Base-by-base conservation (phyloP, 306 rosid species). In the Rubus idaeus region DNA sequence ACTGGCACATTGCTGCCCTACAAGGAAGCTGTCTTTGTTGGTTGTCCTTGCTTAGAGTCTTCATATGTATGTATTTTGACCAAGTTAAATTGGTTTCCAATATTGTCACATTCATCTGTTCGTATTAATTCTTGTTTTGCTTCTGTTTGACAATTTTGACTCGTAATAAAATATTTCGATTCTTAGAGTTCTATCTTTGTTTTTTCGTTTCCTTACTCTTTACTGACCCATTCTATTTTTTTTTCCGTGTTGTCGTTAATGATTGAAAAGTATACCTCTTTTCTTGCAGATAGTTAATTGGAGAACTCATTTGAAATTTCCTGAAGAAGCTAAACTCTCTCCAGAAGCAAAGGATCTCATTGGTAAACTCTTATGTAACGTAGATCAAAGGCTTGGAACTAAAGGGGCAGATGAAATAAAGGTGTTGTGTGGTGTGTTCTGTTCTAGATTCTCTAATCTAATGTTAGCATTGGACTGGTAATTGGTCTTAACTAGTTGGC, bases 401-500 rank as follows among this genome's bases (percentile, higher is more conserved):
- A 93, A 90, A 84, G 99, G 99, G 75, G 91, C 96, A 61, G 89
- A 93, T 88, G 99, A 96, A 91, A 93, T 96, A 82, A 93, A 96
- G 99, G 99, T 96, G 90, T 81, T 84, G 92, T 87, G 80, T 80
- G 85, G 87, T 82, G 88, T 89, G 90, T 89, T 88, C 75, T 84
- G 79, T 88, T 84, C 90, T 81, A 62, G 69, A 82, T 80, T 81
- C 71, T 82, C 42, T 76, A 49, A 35, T 84, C 77, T 78, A 53
- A 70, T 77, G 49, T 69, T 58, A 47, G 39, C 56, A 83, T 73
- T 57, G 73, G 71, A 58, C 77, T 80, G 55, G 68, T 60, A 64
- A 81, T 75, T 84, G 74, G 78, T 77, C 42, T 73, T 77, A 76
- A 73, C 83, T 80, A 71, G 80, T 53, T 61, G 79, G 64, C 62